Evolutionary conservation across 352 stramenopile species (phyloP).

Genomic region (Globisporangium rhizosaccharum): DNA sequence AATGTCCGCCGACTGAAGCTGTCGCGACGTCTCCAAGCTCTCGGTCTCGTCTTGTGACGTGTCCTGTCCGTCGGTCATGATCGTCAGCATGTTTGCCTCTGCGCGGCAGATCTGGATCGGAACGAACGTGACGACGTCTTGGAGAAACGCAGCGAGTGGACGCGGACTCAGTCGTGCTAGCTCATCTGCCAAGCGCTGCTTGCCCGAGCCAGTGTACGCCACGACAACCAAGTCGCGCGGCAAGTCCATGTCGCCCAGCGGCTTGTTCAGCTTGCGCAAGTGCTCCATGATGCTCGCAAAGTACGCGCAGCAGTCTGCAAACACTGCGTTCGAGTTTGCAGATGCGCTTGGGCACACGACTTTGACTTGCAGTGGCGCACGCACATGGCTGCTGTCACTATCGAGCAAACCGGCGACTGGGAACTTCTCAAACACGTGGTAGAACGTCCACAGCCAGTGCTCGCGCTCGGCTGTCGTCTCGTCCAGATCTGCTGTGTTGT

Average conservation of each 20-base stretch:
- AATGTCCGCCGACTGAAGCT: constrained; percentile 30
- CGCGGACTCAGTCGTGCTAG: constrained; percentile 10
- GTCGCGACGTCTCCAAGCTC: constrained; percentile 15
- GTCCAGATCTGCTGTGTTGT: constrained; percentile 4
- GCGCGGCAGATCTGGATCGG: constrained; percentile 71
- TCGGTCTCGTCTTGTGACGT: constrained; percentile 18
- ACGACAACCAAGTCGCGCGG: constrained; percentile 2
- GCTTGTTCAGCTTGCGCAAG: constrained; percentile 54
- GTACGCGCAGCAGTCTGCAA: constrained; percentile 10
- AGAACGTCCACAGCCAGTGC: constrained; percentile 28
- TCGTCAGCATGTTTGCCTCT: constrained; percentile 44
- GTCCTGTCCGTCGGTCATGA: constrained; percentile 44
- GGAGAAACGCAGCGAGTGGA: constrained; percentile 25
- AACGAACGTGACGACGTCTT: constrained; percentile 54
- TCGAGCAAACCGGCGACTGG: constrained; percentile 22
- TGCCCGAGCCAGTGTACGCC: background rate
- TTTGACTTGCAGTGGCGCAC: constrained; percentile 16
- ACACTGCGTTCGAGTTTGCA: constrained; percentile 1
- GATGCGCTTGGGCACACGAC: constrained; percentile 14
- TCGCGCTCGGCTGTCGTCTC: constrained; percentile 12
- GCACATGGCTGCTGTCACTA: background rate
- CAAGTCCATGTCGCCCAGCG: constrained; percentile 33
- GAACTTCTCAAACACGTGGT: constrained; percentile 57
- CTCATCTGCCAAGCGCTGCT: constrained; percentile 7
- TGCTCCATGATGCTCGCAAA: constrained; percentile 41